Conservation (phyloP, 371 early-diverging fungal genomes). For the Mortierella sp. region DNA sequence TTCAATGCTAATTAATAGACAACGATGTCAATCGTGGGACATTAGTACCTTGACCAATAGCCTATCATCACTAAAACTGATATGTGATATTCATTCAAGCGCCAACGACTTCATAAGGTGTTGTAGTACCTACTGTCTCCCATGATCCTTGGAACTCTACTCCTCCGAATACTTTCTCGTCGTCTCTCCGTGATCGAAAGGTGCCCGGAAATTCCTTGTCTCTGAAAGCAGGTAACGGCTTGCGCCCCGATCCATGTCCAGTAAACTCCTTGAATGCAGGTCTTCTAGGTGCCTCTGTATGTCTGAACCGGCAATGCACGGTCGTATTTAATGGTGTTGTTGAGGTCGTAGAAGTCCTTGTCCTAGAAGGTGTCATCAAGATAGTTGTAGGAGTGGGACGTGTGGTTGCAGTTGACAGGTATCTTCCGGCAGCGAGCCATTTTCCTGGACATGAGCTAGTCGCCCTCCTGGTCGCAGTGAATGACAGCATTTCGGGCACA, state of each 20-base stretch:
- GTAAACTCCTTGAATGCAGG: not conserved
- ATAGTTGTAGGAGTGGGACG: not conserved
- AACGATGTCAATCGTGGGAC: not conserved
- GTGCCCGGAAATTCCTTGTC: not conserved
- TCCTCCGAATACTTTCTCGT: constrained; percentile 32
- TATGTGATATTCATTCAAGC: not conserved
- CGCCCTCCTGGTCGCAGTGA: constrained; percentile 16
- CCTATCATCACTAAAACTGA: not conserved
- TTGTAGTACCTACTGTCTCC: constrained; percentile 30
- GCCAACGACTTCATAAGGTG: not conserved
- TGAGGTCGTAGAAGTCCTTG: not conserved
- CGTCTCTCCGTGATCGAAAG: not conserved
- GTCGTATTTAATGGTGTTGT: not conserved
- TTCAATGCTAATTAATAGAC: constrained; percentile 28
- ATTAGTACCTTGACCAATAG: not conserved
- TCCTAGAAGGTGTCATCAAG: not conserved
- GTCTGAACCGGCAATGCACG: constrained; percentile 27
- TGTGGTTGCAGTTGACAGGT: not conserved
- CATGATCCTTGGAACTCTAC: constrained; percentile 33
- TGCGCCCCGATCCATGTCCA: not conserved
- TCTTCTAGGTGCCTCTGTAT: not conserved
- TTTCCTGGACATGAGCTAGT: constrained; percentile 7
- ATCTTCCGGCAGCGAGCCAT: not conserved
- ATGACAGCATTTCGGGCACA: constrained; percentile 34
- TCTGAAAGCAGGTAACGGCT: not conserved